phyloP scores from a whole-genome alignment of 306 rosid genomes.

The Pueraria montana region DNA sequence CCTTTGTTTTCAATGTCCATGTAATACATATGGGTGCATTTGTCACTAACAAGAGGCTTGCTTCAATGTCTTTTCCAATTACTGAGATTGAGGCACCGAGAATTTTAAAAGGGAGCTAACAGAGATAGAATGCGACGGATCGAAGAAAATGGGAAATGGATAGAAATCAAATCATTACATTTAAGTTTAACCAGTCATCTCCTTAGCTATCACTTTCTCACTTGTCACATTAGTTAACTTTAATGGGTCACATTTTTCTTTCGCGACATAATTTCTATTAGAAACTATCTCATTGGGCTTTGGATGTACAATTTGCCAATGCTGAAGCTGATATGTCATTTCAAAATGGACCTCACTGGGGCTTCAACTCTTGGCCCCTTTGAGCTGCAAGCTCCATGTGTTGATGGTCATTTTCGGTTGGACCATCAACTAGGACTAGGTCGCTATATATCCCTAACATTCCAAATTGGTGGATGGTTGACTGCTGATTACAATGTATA shows the following conservation, averaged over 20 bases:
- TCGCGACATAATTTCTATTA: neutral
- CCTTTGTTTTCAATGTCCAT: neutral
- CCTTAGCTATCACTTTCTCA: constrained; percentile 17
- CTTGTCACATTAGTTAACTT: constrained; percentile 7
- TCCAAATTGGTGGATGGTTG: constrained; percentile 55
- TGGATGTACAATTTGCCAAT: neutral
- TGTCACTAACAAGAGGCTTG: neutral
- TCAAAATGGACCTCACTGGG: constrained; percentile 42
- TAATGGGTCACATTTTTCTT: constrained; percentile 28
- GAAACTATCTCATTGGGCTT: constrained; percentile 25
- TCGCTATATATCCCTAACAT: constrained; percentile 31
- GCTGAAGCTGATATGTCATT: constrained; percentile 22
- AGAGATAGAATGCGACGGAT: constrained; percentile 2
- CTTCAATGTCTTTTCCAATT: constrained; percentile 17
- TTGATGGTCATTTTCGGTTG: constrained; percentile 9
- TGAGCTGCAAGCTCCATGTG: constrained; percentile 12
- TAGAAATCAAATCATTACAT: constrained; percentile 17
- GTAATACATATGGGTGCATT: neutral
- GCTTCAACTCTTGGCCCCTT: constrained; percentile 45
- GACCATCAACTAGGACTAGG: neutral
- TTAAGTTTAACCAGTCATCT: neutral
- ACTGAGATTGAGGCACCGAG: neutral
- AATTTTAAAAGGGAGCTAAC: neutral
- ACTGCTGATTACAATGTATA: constrained; percentile 26
- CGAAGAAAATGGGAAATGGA: neutral